Evolutionary conservation across 1,284 basidiomycete species (phyloP), one percentile per base, ranked within the genome.

Genomic region (Cryptococcus neoformans): DNA sequence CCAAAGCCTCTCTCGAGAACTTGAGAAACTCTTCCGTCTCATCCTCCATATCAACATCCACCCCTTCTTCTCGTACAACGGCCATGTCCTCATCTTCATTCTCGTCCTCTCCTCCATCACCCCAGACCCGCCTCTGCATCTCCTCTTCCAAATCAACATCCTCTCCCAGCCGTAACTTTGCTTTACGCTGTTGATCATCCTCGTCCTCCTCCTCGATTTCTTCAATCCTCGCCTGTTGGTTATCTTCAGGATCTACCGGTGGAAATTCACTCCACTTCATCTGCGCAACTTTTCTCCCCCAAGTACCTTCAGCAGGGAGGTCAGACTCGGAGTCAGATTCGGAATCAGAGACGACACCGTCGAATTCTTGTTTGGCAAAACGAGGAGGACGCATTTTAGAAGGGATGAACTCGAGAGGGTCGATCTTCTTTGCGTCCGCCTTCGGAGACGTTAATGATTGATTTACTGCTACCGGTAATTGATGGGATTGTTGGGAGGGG

Each of bases 21-120:
- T 90, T 88, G 46, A 97, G 78, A 64, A 96, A 97, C 63, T 95
- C 93, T 60, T 89, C 90, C 74, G 90, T 83, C 76, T 97, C 93
- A 64, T 89, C 86, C 16, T 90, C 89, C 8, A 87, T 88, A 1
- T 90, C 88, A 62, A 90, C 88, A 48, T 89, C 90, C 7, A 80
- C 81, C 12, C 49, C 59, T 9, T 56, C 60, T 28, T 52, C 53
- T 21, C 82, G 68, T 6, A 50, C 53, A 11, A 51, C 59, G 3
- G 51, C 54, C 6, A 67, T 67, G 17, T 66, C 75, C 63, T 58
- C 68, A n/a, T 59, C 64, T 16, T 59, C 62, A n/a, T 51, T 57
- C 16, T 55, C 62, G 6, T 38, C 56, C 62, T 92, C 90, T 61
- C 88, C 89, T 72, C 89, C 83, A 72, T 93, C 91, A 62, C 88